phyloP scores from a whole-genome alignment of 2,329 filamentous ascomycete species.

The Epichloe sibirici region DNA sequence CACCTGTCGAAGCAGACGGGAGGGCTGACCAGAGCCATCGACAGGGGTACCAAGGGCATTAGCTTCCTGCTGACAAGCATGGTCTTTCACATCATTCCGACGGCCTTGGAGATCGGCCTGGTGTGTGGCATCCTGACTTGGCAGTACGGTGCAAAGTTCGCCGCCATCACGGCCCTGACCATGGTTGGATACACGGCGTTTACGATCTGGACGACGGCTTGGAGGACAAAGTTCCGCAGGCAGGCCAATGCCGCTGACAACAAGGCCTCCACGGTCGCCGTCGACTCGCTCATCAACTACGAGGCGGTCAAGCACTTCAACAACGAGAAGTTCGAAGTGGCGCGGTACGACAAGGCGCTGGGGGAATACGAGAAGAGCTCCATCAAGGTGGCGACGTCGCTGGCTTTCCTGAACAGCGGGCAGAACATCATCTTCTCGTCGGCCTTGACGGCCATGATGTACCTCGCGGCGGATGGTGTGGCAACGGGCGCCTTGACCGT shows the following conservation, averaged over 20 bases:
- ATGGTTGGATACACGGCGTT: conserved; percentile 96
- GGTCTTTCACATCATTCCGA: conserved; percentile 95
- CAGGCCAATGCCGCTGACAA: conserved; percentile 96
- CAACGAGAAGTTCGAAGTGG: conserved; percentile 91
- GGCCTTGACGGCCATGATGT: conserved; percentile 96
- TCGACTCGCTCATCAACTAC: conserved; percentile 96
- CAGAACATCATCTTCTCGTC: conserved; percentile 97
- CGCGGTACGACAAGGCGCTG: conserved; percentile 78
- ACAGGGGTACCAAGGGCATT: conserved; percentile 95
- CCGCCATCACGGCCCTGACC: conserved; percentile 75
- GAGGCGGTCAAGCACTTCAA: conserved; percentile 99
- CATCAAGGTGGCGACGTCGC: conserved; percentile 90
- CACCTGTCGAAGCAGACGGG: conserved; percentile 92
- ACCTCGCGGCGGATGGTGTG: conserved; percentile 82
- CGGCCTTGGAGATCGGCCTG: conserved; percentile 83
- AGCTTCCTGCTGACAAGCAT: conserved; percentile 95
- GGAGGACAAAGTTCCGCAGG: conserved; percentile 92
- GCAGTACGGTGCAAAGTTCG: conserved; percentile 87
- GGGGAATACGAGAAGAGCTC: conserved; percentile 82
- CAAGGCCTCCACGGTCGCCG: conserved; percentile 83
- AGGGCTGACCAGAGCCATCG: conserved; percentile 84
- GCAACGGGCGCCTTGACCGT: conserved; percentile 72
- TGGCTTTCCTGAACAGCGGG: conserved; percentile 85
- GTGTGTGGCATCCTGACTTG: conserved; percentile 95
- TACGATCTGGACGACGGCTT: conserved; percentile 90